A percentile compares a stretch with the other conserved stretches of the same genome.
Evolutionary conservation across 2,329 filamentous ascomycete species (phyloP).

Genomic region (Hypomyces rosellus): DNA sequence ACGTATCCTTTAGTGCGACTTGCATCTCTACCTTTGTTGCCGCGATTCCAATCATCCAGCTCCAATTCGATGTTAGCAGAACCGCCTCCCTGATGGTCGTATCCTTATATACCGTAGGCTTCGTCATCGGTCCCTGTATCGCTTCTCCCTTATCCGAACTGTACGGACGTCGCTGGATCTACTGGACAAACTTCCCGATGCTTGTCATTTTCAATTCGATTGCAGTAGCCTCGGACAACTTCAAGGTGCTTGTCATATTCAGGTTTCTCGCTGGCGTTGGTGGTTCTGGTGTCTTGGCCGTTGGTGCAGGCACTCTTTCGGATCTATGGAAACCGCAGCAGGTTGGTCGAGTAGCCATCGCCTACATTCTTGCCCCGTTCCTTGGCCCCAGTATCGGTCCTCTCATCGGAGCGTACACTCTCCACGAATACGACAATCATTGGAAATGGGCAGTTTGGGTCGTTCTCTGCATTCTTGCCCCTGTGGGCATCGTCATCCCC

Average conservation of each 20-base stretch:
- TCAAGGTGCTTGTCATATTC: background rate
- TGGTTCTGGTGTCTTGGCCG: background rate
- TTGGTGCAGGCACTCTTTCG: background rate
- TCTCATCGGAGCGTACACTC: background rate
- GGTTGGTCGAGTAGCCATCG: background rate
- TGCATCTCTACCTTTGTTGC: background rate
- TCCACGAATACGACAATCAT: background rate
- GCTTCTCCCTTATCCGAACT: background rate
- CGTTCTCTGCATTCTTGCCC: background rate
- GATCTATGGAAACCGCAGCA: background rate
- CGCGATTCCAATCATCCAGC: background rate
- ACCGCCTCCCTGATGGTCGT: background rate
- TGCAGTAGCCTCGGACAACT: background rate
- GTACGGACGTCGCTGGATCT: background rate
- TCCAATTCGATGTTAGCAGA: background rate
- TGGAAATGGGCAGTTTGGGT: background rate
- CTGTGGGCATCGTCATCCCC: background rate
- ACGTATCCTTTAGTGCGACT: background rate
- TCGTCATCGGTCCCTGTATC: background rate
- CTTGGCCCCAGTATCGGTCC: background rate
- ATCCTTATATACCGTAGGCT: background rate
- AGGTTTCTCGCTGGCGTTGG: background rate
- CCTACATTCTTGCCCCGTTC: background rate
- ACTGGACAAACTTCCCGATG: background rate
- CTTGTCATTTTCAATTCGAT: background rate